Base-by-base conservation (phyloP, 1,284 basidiomycete genomes). In the Heterobasidion occidentale region DNA sequence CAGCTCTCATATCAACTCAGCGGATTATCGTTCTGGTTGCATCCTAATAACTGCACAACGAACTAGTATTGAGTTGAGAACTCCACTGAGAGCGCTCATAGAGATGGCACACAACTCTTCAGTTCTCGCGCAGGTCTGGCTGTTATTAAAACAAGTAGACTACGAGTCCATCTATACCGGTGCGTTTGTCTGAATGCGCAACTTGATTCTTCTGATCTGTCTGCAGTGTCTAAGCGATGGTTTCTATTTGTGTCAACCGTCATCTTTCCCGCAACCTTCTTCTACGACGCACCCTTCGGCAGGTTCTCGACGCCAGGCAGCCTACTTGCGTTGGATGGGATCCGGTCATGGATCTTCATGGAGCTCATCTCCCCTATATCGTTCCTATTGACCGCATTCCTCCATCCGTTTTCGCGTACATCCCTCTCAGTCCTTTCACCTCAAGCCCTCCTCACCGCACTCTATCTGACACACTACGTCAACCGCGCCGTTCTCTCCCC, bases 401-500 rank as follows among this genome's bases (percentile, higher is more conserved):
- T 78, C 14, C 67, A 74, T 58, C 73, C 69, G 9, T 84, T 90
- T 64, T 58, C 77, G 27, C 73, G 73, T 70, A 71, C 74, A 2
- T 27, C 57, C 47, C 77, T 80, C 72, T 61, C 57, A 19, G 59
- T 59, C 46, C 51, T 59, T 14, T 42, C 61, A 7, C 68, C 68
- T 0, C 77, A 84, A 48, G 73, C 75, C 27, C 61, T 92, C 34
- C 77, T 93, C 51, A 74, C 79, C 15, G 61, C 69, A 0, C 74
- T 88, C 53, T 96, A 80, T 69, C 67, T 93, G 48, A 62, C 79
- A 1, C 94, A 98, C 74, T 97, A 97, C 70, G 62, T 80, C 53
- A 93, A 96, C 70, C 86, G 94, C 45, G 86, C 92, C 4, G 58
- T 97, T 57, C 67, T 96, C 36, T 89, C 86, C 1, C 94, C 94